Evolutionary conservation across 768 basidiomycete genomes (phyloP).

Genomic region (Filobasidium floriforme): DNA sequence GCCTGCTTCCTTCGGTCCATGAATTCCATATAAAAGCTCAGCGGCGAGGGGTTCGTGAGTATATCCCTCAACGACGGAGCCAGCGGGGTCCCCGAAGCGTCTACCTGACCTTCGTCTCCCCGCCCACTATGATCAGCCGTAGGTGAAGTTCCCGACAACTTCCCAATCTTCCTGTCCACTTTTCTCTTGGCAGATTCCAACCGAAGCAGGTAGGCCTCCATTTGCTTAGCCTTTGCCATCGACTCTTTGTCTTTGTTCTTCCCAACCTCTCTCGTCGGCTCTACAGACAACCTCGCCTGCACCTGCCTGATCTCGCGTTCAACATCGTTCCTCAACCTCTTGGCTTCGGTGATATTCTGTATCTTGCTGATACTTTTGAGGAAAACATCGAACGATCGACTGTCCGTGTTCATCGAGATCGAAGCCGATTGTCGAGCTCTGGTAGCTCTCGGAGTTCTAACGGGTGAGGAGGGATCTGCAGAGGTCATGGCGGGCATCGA

Average conservation of each 20-base stretch:
- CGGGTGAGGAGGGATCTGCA: constrained; percentile 26
- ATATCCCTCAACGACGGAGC: constrained; percentile 63
- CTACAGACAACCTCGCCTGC: background rate
- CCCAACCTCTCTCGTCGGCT: constrained; percentile 10
- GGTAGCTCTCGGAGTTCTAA: background rate
- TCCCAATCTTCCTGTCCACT: constrained; percentile 74
- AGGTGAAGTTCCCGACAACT: constrained; percentile 55
- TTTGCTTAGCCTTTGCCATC: constrained; percentile 57
- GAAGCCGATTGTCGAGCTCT: background rate
- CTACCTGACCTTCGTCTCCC: constrained; percentile 38
- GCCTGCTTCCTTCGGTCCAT: constrained; percentile 86
- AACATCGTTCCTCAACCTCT: constrained; percentile 83
- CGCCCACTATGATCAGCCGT: constrained; percentile 12
- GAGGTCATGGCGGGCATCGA: constrained; percentile 9
- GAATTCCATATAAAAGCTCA: constrained; percentile 96
- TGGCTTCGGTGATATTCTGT: constrained; percentile 77
- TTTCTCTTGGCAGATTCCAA: constrained; percentile 81
- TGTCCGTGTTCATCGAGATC: constrained; percentile 73
- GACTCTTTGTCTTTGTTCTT: constrained; percentile 81
- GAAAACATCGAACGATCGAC: constrained; percentile 83
- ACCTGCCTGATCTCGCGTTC: constrained; percentile 83
- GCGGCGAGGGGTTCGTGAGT: constrained; percentile 75
- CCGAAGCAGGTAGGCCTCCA: constrained; percentile 73
- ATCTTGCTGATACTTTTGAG: constrained; percentile 72
- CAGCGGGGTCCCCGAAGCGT: constrained; percentile 50